These are phyloP conservation scores for Baeospora myosura DNA, from an alignment of 1,284 basidiomycete genomes.

Conservation along the genomic window DNA sequence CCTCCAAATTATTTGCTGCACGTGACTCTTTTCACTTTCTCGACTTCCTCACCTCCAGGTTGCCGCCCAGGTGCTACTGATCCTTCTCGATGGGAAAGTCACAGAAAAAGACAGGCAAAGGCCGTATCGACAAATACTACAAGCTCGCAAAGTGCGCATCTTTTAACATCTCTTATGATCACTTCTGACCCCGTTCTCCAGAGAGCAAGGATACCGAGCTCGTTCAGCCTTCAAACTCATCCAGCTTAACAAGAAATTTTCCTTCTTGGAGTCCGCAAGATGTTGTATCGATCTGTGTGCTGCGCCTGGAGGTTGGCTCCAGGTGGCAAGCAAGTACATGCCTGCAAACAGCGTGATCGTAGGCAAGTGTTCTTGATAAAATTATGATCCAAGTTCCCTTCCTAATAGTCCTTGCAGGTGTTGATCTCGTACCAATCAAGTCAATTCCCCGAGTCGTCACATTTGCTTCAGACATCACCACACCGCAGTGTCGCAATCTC, in stretches of 20 bases:
- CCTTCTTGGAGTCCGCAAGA: conserved; percentile 84
- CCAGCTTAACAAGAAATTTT: conserved; percentile 97
- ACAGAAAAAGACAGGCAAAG: conserved; percentile 90
- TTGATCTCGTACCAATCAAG: conserved; percentile 95
- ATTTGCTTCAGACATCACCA: conserved; percentile 95
- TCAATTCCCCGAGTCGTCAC: conserved; percentile 92
- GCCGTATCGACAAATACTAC: conserved; percentile 93
- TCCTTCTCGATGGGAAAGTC: conserved; percentile 56
- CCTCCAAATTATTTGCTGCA: too few species aligned
- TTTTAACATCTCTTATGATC: conserved; percentile 1
- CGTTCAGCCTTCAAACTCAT: conserved; percentile 99
- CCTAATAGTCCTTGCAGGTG: conserved; percentile 43
- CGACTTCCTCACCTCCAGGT: too few species aligned
- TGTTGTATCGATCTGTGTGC: conserved; percentile 99
- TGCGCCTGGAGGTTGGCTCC: conserved; percentile 98
- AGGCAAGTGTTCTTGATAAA: conserved; percentile 44
- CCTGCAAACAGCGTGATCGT: conserved; percentile 91
- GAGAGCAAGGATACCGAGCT: conserved; percentile 97
- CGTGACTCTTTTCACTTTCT: too few species aligned
- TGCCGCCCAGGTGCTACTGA: background rate
- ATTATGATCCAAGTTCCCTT: conserved; percentile 7
- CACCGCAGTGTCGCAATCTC: conserved; percentile 81
- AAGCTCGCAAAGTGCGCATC: conserved; percentile 77
- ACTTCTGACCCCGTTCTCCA: conserved; percentile 22
- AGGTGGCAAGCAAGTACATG: conserved; percentile 99